Evolutionary conservation across 2,329 filamentous ascomycete genomes (phyloP), one percentile per base, ranked within the genome.

Genomic region (Didymella lethalis): DNA sequence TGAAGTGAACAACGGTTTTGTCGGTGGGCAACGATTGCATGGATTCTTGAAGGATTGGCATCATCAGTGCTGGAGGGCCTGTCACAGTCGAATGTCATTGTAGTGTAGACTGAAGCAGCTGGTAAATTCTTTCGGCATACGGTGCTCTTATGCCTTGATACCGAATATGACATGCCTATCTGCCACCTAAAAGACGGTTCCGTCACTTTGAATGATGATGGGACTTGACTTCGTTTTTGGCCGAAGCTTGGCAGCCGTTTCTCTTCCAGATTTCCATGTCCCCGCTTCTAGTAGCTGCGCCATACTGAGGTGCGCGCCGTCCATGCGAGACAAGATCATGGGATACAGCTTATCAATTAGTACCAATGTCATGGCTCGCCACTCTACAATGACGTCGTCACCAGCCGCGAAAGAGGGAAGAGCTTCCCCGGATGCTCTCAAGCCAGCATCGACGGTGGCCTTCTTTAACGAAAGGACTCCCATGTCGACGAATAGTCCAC

Each of bases 211-310:
- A 44, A 73, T 71, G 7, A 73, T 59, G 32, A 73, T 72, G 2
- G 70, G 70, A 48, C 70, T 73, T 18, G 64, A 66, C 48, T 72
- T 73, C 0, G 67, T 72, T 29, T 60, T 18, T 1, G 70, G 70
- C 20, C 70, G 58, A 25, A 62, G 61, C 59, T 64, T 59, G 41
- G 64, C 65, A 12, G 70, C 69, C 23, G 68, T 59, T 41, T 72
- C 69, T 12, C 70, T 45, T 1, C 70, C 70, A 23, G 65, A 63
- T 88, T 97, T 97, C 93, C 94, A 98, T 71, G 92, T 96, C 32
- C 94, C 94, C 6, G 93, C 94, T 77, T 98, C 94, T 10, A 98
- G 82, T 79, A 98, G 85, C 77, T 98, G 94, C 12, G 93, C 88
- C 68, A 98, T 79, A 26, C 83, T 90, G 74, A 98, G 78, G 58